Percentiles rank a stretch among this genome's conserved stretches.
phyloP scores from a whole-genome alignment of 306 rosid species.

The Quercus rubra region DNA sequence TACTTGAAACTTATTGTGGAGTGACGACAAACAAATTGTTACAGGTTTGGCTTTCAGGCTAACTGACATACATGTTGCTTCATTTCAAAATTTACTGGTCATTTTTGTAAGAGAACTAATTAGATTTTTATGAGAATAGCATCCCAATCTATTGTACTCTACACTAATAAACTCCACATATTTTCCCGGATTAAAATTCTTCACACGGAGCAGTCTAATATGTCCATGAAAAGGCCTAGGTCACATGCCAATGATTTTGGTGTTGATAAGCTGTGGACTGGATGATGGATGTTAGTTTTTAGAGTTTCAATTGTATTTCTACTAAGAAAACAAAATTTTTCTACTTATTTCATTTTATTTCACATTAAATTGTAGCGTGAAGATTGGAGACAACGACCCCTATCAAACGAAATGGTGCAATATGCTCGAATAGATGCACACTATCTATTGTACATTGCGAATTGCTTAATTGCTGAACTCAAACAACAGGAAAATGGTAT shows the following conservation, averaged over 20 bases:
- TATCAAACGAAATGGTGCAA: slow-evolving; percentile 73
- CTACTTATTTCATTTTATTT: slow-evolving; percentile 5
- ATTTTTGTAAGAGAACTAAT: not conserved
- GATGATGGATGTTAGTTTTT: not conserved
- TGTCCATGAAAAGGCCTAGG: not conserved
- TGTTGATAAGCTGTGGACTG: not conserved
- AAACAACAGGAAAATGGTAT: slow-evolving; percentile 61
- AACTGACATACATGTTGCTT: slow-evolving; percentile 1
- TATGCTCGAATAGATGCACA: slow-evolving; percentile 95
- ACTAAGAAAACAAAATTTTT: not conserved
- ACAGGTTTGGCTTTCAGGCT: slow-evolving; percentile 56
- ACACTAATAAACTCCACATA: not conserved
- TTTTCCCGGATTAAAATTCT: not conserved
- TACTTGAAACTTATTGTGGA: slow-evolving; percentile 86
- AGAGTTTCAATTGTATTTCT: slow-evolving; percentile 8
- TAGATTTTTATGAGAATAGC: not conserved
- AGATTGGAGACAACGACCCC: slow-evolving; percentile 98
- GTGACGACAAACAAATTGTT: slow-evolving; percentile 78
- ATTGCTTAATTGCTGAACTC: slow-evolving; percentile 63
- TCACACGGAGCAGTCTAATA: not conserved
- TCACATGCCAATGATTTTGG: not conserved
- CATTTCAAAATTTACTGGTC: slow-evolving; percentile 11
- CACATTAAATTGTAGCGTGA: slow-evolving; percentile 63
- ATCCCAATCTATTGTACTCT: not conserved
- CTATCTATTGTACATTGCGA: slow-evolving; percentile 80